phyloP scores from a whole-genome alignment of 352 stramenopile genomes.

The Globisporangium splendens region DNA sequence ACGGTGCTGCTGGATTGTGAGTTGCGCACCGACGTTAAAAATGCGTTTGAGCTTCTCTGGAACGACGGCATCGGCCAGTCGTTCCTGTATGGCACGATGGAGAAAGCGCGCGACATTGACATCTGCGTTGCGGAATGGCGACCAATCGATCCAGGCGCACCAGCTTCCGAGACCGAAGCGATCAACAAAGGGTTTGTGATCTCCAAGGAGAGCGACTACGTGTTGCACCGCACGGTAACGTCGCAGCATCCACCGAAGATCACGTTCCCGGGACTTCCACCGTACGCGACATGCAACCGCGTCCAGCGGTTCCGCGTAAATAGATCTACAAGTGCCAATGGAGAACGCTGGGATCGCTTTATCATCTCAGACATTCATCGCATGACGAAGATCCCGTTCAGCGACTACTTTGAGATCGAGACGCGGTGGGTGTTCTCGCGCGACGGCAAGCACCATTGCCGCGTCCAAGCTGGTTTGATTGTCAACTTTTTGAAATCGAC shows the following conservation, averaged over 20 bases:
- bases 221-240: conserved; percentile 35
- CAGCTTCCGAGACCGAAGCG: conserved; percentile 16
- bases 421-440: conserved; percentile 73
- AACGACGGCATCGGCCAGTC: conserved; percentile 47
- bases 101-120: conserved; percentile 62
- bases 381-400: conserved; percentile 77
- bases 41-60: conserved; percentile 68
- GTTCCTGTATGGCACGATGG: conserved; percentile 50
- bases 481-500: conserved; percentile 80
- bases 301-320: conserved; percentile 50
- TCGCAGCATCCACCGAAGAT: conserved; percentile 62
- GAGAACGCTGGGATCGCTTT: conserved; percentile 51
- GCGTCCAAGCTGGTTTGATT: conserved; percentile 62
- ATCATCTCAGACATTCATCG: conserved; percentile 60
- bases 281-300: conserved; percentile 43
- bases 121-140: conserved; percentile 63
- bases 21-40: conserved; percentile 52
- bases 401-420: conserved; percentile 83
- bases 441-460: conserved; percentile 71
- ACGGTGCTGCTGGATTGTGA: conserved; percentile 70
- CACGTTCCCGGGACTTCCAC: conserved; percentile 52
- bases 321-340: conserved; percentile 25
- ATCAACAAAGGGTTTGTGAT: conserved; percentile 38
- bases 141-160: conserved; percentile 18
- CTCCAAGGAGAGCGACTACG: conserved; percentile 49